Base-by-base conservation (phyloP, 441 rosid genomes). In the Daphne laureola region DNA sequence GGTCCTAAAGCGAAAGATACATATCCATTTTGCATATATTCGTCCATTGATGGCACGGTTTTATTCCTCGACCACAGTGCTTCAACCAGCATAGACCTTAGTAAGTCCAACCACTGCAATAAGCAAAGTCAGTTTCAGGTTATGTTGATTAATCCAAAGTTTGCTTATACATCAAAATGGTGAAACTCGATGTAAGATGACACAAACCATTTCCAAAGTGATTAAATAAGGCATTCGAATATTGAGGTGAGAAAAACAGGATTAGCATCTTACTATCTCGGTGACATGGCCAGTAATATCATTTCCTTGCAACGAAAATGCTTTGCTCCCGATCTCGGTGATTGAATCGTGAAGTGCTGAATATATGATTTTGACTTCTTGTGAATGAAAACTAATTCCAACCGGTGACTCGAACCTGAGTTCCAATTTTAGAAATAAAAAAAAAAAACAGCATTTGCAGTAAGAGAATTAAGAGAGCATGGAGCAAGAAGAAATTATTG, bases 1-100 rank as follows among this genome's bases (percentile, higher is more conserved):
- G 94, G 97, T 55, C 91, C 97, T 63, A 87, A 61, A 38, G 94
- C 96, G 62, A 84, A 74, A 50, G 97, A 89, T 36, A 76, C 17
- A 25, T 71, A 73, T 1, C 71, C 96, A 57, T 84, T 89, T n/a
- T 46, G 42, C 84, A 89, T 84, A 66, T 89, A 92, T 57, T 86
- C 80, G 27, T 76, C 84, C 50, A 82, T 56, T 4, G 82, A 71
- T 8, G 92, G 96, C 21, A 75, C 78, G 12, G 70, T 49, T 69
- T 73, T 80, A 55, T 70, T 65, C 47, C 74, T 62, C 0, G 55
- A 36, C 87, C 94, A 84, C 68, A 70, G 57, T 5, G 86, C 73
- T 75, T 92, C 98, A 46, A 25, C 65, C 66, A 64, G 45, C 90
- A 80, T 81, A 31, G 97, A 77, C 72, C 75, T 75, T 26, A 86